A percentile compares a stretch with the other conserved stretches of the same genome.
Conservation (phyloP, 768 basidiomycete genomes). For the Tricholoma hemisulphureum region DNA sequence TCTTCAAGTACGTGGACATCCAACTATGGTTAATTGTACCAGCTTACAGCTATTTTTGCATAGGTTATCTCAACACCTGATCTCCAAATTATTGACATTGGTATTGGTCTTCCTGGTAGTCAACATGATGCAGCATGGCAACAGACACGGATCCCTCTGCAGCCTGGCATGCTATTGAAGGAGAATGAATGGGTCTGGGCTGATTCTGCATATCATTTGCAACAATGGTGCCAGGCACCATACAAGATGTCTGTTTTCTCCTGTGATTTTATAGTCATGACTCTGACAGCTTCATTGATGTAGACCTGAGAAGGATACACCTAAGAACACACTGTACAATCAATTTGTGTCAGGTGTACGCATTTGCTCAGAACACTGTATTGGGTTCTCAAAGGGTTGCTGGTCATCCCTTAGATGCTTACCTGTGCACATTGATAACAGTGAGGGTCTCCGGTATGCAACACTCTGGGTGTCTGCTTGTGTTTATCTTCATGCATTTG, state of each 20-base stretch:
- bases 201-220: too few relatives aligned
- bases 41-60: not conserved
- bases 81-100: conserved; percentile 29
- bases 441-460: too few relatives aligned
- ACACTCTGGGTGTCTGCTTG: too few relatives aligned
- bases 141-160: conserved; percentile 20
- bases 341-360: too few relatives aligned
- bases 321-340: too few relatives aligned
- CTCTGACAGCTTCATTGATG: not conserved
- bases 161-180: too few relatives aligned
- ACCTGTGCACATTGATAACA: conserved; percentile 20
- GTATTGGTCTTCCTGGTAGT: conserved; percentile 30
- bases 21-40: too few relatives aligned
- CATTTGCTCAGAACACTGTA: too few relatives aligned
- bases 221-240: conserved; percentile 20
- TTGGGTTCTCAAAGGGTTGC: conserved; percentile 30
- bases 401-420: conserved; percentile 27
- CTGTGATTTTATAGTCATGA: not conserved
- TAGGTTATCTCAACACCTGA: conserved; percentile 18
- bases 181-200: too few relatives aligned
- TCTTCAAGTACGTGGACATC: too few relatives aligned
- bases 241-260: conserved; percentile 19
- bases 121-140: conserved; percentile 34
- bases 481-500: too few relatives aligned
- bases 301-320: conserved; percentile 24